Conservation (phyloP, 108 stramenopile species). For the Nannochloropsis granulata region DNA sequence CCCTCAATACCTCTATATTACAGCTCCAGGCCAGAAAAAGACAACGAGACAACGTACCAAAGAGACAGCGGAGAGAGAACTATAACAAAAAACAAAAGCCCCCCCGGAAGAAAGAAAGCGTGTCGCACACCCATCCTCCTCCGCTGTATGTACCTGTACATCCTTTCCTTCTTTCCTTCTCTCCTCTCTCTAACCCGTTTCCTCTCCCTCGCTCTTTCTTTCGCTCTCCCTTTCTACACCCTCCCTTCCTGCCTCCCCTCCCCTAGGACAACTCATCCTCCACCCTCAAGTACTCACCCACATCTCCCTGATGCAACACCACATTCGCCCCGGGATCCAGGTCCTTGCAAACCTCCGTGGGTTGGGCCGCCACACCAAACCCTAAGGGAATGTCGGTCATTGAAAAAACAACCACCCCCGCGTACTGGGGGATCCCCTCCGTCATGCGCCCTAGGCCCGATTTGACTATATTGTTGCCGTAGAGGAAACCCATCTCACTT, state of each 20-base stretch:
- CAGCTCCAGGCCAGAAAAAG: too few species aligned
- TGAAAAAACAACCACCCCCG: slow-evolving; percentile 90
- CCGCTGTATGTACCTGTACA: too few species aligned
- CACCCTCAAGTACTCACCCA: slow-evolving; percentile 91
- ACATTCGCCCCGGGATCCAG: slow-evolving; percentile 89
- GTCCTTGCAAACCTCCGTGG: slow-evolving; percentile 70
- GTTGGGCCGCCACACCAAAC: slow-evolving; percentile 94
- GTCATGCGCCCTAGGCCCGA: slow-evolving; percentile 86
- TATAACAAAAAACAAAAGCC: too few species aligned
- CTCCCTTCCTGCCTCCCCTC: not conserved
- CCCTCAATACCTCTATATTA: too few species aligned
- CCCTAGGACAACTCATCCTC: slow-evolving; percentile 80
- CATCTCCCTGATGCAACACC: slow-evolving; percentile 93
- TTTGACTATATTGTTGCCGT: slow-evolving; percentile 94
- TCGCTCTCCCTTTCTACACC: not conserved
- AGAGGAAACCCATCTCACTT: slow-evolving; percentile 94
- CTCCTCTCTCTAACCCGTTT: not conserved
- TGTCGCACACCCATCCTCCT: too few species aligned
- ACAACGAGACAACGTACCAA: too few species aligned
- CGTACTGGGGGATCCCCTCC: slow-evolving; percentile 88
- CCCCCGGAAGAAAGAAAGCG: too few species aligned
- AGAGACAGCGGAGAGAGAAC: too few species aligned
- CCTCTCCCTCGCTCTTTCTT: not conserved
- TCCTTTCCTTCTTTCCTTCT: not conserved
- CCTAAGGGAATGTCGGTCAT: slow-evolving; percentile 82